Base-by-base conservation (phyloP, 345 rosid genomes). In the Syzygium jambos region DNA sequence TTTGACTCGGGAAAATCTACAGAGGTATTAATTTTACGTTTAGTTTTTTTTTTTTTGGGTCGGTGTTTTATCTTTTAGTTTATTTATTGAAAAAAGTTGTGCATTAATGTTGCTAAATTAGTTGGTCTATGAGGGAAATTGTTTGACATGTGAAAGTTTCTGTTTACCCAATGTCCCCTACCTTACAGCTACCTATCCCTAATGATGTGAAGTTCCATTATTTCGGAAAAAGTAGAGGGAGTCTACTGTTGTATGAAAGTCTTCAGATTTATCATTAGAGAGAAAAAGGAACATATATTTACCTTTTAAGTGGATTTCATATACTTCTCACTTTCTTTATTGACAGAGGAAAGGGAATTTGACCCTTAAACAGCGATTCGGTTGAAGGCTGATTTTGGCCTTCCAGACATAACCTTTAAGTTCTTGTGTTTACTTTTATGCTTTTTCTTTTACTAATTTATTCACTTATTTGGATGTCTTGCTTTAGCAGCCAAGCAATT, bases 1-100 rank as follows among this genome's bases (percentile, higher is more conserved):
- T 90, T 91, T 97, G 92, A 97, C 99, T 91, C 92, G 96, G 86
- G 98, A 96, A 89, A 93, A 96, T 95, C 86, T 96, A 30, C 98
- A 94, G 89, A 95, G 94, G 99, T 97, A 63, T 52, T 49, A n/a
- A 15, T 56, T 49, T 41, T 78, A 63, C 21, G 5, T 54, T 54
- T 54, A 19, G 21, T 10, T 54, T 43, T 43, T 43, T 43, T 43
- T 5, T 5, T 43, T 43, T 41, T 41, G 4, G 46, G 46, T 43
- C 7, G 1, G 46, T 43, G 46, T 43, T 43, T 43, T 43, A 43
- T 7, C 46, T 55, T 55, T 55, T 55, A 9, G 59, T 22, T 55
- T 7, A 38, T 27, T 49, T 27, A 6, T 86, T 41, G 78, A 85
- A 41, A 23, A 23, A 23, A 78, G 16, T 27, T 41, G 84, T 41